Evolutionary conservation across 805 yeast species (phyloP), one percentile per base, ranked within the genome.

Genomic region (Grigorovia yakushimaensis): DNA sequence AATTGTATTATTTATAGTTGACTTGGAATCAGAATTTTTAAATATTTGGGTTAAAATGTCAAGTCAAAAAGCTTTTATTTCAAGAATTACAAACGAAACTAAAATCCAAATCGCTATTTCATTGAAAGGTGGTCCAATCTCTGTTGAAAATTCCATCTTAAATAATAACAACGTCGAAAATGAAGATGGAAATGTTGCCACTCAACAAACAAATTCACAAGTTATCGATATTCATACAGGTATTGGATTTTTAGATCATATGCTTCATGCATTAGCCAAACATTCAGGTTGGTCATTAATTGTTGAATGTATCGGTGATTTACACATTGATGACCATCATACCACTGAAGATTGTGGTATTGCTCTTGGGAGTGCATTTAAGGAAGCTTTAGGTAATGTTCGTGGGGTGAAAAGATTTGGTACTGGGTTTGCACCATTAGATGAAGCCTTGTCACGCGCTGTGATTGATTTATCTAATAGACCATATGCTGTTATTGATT

Each of bases 311-410:
- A 77, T 83, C 49, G 98, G 98, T 41, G 98, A 93, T 65, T 71
- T 88, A 56, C 94, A 88, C 66, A 89, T 93, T 47, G 98, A 93
- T 66, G 98, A 93, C 67, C 98, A 93, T 66, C 98, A 93, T 68
- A 81, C 95, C 1, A 84, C 96, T 4, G 98, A 93, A 66, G 98
- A 93, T 68, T 87, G 88, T 52, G 97, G 91, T 41, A 87, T 93
- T 56, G 88, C 96, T 1, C 70, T 93, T 33, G 98, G 98, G 8
- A 72, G 73, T 58, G 93, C 96, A 8, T 88, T 93, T 71, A 84
- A 88, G 59, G 69, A 82, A 56, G 98, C 98, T 1, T 67, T 93
- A 51, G 98, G 97, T 20, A 84, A 81, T 27, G 84, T 91, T 19
- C 77, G 78, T 56, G 98, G 98, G 47, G 88, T 91, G 49, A 86